A percentile compares a stretch with the other conserved stretches of the same genome.
phyloP scores from a whole-genome alignment of 2,329 filamentous ascomycete genomes.

The Hypoxylon sp. region DNA sequence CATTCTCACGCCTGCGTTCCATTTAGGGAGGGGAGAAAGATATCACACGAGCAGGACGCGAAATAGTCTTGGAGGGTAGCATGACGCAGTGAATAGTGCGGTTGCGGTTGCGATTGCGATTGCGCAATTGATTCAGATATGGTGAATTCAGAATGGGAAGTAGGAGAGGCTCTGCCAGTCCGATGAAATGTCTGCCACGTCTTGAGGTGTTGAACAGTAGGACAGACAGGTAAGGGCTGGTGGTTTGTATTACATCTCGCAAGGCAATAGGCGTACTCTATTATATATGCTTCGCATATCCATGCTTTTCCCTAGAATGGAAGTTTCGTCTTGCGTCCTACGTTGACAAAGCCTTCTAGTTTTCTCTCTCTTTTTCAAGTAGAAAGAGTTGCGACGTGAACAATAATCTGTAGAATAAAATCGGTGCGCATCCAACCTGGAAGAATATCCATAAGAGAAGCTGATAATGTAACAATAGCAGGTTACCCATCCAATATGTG shows the following conservation, averaged over 20 bases:
- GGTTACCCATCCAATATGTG: no score
- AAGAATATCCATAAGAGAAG: no score
- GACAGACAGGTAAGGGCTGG: constrained; percentile 15
- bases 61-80: constrained; percentile 3
- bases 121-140: constrained; percentile 8
- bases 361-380: no score
- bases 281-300: constrained; percentile 23
- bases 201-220: constrained; percentile 33
- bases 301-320: constrained; percentile 14
- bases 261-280: constrained; percentile 20
- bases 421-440: no score
- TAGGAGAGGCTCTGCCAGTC: constrained; percentile 13
- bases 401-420: no score
- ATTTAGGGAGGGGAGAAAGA: constrained; percentile 20
- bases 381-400: no score
- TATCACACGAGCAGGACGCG: constrained; percentile 1
- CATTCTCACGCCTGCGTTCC: constrained; percentile 13
- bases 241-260: constrained; percentile 29
- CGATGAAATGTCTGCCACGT: constrained; percentile 27
- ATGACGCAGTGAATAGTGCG: constrained; percentile 6
- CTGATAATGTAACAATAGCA: no score
- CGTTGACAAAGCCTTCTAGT: no score
- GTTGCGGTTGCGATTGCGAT: no score
- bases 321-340: constrained; percentile 10
- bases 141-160: constrained; percentile 20